Percentiles rank a stretch among this genome's conserved stretches.
Conservation (phyloP, 1,284 basidiomycete genomes). For the Ganoderma meredithae region DNA sequence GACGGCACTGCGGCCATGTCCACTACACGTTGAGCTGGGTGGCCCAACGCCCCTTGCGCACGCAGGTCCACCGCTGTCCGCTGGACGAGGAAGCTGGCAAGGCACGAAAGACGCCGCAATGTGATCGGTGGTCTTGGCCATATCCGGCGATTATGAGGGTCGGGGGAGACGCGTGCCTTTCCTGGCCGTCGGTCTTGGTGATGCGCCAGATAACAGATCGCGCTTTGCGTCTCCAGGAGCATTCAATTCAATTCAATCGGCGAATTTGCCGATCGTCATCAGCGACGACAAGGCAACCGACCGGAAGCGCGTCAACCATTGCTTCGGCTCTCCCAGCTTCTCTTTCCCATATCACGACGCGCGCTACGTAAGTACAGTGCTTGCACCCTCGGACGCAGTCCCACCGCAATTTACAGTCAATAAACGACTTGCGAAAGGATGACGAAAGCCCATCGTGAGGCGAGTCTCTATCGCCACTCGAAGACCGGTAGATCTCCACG, state of each 20-base stretch:
- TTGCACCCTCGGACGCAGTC: constrained; percentile 24
- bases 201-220: constrained; percentile 33
- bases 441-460: not conserved
- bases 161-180: constrained; percentile 21
- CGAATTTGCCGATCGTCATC: constrained; percentile 34
- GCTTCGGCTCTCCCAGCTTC: constrained; percentile 27
- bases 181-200: constrained; percentile 25
- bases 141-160: not conserved
- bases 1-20: constrained; percentile 25
- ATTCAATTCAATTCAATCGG: constrained; percentile 26
- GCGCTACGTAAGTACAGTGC: constrained; percentile 9
- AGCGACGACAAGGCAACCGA: constrained; percentile 33
- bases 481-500: constrained; percentile 1
- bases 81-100: not conserved
- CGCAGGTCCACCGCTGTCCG: not conserved
- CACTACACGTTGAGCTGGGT: constrained; percentile 1
- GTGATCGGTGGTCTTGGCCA: not conserved
- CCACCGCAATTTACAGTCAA: constrained; percentile 22
- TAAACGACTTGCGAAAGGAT: not conserved
- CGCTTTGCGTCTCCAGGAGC: constrained; percentile 26
- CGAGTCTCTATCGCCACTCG: constrained; percentile 13
- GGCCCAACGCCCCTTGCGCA: too few species aligned
- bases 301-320: constrained; percentile 24
- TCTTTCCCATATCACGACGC: constrained; percentile 16
- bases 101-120: constrained; percentile 1